Percentiles rank a stretch among this genome's conserved stretches.
phyloP scores from a whole-genome alignment of 2,329 filamentous ascomycete species.

The Colletotrichum graminicola region DNA sequence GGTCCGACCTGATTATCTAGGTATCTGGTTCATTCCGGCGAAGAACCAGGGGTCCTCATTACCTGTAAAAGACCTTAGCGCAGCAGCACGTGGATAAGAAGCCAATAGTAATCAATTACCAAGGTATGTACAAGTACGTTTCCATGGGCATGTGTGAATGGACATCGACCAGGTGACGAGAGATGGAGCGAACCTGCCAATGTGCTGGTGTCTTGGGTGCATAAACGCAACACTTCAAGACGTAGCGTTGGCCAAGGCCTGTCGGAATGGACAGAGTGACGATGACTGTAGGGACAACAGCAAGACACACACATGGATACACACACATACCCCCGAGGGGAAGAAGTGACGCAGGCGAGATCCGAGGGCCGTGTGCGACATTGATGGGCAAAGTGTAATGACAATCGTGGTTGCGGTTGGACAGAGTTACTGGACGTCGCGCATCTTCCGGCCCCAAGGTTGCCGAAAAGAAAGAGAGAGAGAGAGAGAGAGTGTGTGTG shows the following conservation, averaged over 20 bases:
- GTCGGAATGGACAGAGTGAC: neutral
- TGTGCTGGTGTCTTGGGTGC: slow-evolving; percentile 2
- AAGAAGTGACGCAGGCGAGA: neutral
- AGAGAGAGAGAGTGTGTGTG: neutral
- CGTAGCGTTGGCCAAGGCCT: slow-evolving; percentile 11
- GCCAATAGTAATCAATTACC: neutral
- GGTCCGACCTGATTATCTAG: neutral
- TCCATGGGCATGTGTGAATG: neutral
- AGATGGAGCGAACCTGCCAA: neutral
- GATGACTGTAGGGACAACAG: neutral
- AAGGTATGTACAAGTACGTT: neutral
- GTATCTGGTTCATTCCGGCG: neutral
- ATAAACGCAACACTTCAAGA: slow-evolving; percentile 10
- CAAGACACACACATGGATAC: neutral
- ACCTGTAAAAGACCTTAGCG: slow-evolving; percentile 9
- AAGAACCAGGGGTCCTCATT: slow-evolving; percentile 22
- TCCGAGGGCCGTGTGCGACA: slow-evolving; percentile 1
- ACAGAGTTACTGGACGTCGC: neutral
- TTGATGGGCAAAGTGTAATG: slow-evolving; percentile 10
- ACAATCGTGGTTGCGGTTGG: neutral
- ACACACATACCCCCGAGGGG: neutral
- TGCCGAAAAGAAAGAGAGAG: neutral
- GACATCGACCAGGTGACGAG: neutral
- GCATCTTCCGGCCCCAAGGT: neutral
- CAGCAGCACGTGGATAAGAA: slow-evolving; percentile 20